These are phyloP conservation scores for Candida silvatica DNA, from an alignment of 805 yeast species.

Conservation along the genomic window DNA sequence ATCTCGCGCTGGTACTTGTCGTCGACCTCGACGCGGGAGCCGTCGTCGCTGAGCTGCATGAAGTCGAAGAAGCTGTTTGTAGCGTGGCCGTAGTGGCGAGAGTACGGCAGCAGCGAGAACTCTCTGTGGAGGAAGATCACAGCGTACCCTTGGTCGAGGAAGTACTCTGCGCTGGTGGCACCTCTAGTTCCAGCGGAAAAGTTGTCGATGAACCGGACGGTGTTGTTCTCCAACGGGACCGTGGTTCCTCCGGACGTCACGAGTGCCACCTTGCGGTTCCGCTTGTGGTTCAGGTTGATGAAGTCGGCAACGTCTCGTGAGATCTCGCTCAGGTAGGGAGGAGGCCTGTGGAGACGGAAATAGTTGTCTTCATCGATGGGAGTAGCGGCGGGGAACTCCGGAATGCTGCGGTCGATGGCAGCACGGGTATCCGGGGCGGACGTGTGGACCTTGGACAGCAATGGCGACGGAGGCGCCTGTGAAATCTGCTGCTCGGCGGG, in stretches of 20 bases:
- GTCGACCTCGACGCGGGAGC: conserved; percentile 48
- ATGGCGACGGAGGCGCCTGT: conserved; percentile 10
- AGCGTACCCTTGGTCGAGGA: conserved; percentile 78
- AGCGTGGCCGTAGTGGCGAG: conserved; percentile 82
- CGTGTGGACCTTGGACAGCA: conserved; percentile 37
- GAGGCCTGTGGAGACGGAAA: conserved; percentile 66
- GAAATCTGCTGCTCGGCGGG: too few relatives aligned
- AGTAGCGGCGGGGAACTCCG: conserved; percentile 72
- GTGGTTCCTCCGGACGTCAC: conserved; percentile 98
- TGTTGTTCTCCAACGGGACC: conserved; percentile 93
- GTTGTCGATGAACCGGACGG: conserved; percentile 94
- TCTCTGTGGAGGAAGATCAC: conserved; percentile 91
- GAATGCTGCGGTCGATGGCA: conserved; percentile 75
- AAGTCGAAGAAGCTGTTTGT: conserved; percentile 82
- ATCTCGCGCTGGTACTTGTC: conserved; percentile 53
- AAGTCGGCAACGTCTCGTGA: conserved; percentile 51
- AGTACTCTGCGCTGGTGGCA: conserved; percentile 90
- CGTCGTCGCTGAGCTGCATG: conserved; percentile 42
- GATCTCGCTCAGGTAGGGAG: conserved; percentile 61
- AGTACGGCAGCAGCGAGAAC: conserved; percentile 83
- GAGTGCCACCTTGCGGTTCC: conserved; percentile 50
- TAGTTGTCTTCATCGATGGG: conserved; percentile 66
- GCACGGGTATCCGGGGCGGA: conserved; percentile 59
- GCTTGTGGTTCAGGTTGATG: conserved; percentile 42
- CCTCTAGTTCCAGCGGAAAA: conserved; percentile 98